Conservation (phyloP, 257 asterid genomes). For the Lycium barbarum region DNA sequence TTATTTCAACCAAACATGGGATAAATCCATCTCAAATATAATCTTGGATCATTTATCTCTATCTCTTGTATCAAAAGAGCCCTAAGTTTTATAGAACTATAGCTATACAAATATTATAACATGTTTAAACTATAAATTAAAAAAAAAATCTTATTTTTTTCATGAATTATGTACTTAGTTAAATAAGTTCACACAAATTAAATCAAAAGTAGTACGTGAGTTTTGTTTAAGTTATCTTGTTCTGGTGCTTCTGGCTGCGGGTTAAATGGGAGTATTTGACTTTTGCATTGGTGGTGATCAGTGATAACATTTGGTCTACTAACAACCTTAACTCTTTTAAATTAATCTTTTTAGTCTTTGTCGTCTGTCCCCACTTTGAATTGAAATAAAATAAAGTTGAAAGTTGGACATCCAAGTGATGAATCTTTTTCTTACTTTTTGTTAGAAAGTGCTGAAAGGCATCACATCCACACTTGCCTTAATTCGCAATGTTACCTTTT, state of each 20-base stretch:
- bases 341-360: not conserved
- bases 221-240: not conserved
- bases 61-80: too few relatives aligned
- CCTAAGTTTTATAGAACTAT: too few relatives aligned
- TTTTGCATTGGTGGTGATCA: conserved; percentile 18
- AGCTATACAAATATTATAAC: too few relatives aligned
- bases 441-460: conserved; percentile 38
- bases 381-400: conserved; percentile 21
- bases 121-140: too few relatives aligned
- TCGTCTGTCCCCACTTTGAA: conserved; percentile 27
- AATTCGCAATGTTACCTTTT: not conserved
- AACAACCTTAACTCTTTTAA: not conserved
- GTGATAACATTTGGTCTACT: conserved; percentile 6
- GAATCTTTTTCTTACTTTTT: conserved; percentile 16
- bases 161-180: too few relatives aligned
- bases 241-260: not conserved
- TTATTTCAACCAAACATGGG: too few relatives aligned
- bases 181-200: too few relatives aligned
- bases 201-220: too few relatives aligned
- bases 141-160: too few relatives aligned
- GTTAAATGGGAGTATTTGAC: not conserved
- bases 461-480: conserved; percentile 26
- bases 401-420: not conserved
- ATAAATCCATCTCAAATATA: too few relatives aligned
- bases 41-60: too few relatives aligned